Conservation (phyloP, 805 yeast species). For the Kazachstania psychrophila region DNA sequence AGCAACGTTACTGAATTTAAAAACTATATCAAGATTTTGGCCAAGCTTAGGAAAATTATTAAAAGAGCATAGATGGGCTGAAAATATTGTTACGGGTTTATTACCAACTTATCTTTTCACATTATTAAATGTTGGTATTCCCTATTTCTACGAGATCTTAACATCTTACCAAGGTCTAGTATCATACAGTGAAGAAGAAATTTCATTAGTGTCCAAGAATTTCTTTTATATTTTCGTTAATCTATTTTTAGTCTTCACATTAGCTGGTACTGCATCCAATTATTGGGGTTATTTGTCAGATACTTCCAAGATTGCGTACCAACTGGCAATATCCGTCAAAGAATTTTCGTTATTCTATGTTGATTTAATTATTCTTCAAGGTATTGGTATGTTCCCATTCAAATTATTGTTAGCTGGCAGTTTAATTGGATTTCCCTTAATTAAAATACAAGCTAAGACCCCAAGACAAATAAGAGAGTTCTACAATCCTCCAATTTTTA, state of each 20-base stretch:
- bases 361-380: conserved; percentile 73
- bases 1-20: conserved; percentile 71
- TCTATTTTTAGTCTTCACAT: conserved; percentile 84
- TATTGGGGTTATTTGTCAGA: conserved; percentile 77
- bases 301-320: conserved; percentile 80
- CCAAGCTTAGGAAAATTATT: conserved; percentile 70
- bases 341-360: conserved; percentile 82
- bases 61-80: conserved; percentile 58
- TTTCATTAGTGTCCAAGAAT: conserved; percentile 83
- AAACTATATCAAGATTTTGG: conserved; percentile 71
- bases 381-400: conserved; percentile 84
- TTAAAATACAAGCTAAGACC: conserved; percentile 56
- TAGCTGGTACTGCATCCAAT: conserved; percentile 84
- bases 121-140: conserved; percentile 69
- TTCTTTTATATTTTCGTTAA: conserved; percentile 92
- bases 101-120: conserved; percentile 90
- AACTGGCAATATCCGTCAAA: conserved; percentile 71
- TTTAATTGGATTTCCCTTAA: conserved; percentile 62
- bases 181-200: conserved; percentile 86
- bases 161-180: conserved; percentile 81
- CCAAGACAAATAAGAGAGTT: conserved; percentile 72
- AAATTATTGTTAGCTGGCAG: conserved; percentile 75
- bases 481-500: conserved; percentile 83
- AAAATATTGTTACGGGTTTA: conserved; percentile 73
- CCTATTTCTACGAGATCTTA: conserved; percentile 76